Evolutionary conservation across 768 basidiomycete genomes (phyloP).

Genomic region (Pleurotus pulmonarius): DNA sequence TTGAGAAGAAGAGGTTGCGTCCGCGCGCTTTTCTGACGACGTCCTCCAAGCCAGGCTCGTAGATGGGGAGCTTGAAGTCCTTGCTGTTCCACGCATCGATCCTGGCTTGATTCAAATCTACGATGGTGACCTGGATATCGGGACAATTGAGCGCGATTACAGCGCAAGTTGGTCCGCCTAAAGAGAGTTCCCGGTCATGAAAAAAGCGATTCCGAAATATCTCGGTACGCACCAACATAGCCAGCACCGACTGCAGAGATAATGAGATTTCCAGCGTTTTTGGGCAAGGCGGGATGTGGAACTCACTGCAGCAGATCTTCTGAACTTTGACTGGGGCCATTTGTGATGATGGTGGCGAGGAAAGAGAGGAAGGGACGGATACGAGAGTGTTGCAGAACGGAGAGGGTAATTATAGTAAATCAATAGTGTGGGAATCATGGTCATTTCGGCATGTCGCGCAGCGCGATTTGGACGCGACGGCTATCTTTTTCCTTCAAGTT

Average conservation of each 20-base stretch:
- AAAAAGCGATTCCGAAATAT: conserved; percentile 4
- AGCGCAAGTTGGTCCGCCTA: conserved; percentile 93
- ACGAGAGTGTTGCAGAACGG: background rate
- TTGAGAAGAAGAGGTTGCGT: conserved; percentile 95
- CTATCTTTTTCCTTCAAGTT: background rate
- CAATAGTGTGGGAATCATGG: conserved; percentile 4
- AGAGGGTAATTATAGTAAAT: conserved; percentile 2
- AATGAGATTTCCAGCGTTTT: background rate
- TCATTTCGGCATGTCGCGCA: conserved; percentile 7
- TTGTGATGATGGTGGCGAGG: conserved; percentile 12
- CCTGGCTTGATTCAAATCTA: conserved; percentile 92
- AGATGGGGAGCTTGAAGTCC: conserved; percentile 87
- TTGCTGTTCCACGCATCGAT: conserved; percentile 96
- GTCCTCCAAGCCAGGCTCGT: conserved; percentile 93
- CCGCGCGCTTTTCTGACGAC: conserved; percentile 87
- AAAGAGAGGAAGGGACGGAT: background rate
- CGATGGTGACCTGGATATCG: conserved; percentile 92
- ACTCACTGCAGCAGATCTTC: conserved; percentile 77
- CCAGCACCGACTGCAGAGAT: conserved; percentile 70
- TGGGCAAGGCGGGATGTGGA: background rate
- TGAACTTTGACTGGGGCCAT: conserved; percentile 35
- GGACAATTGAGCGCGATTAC: conserved; percentile 94
- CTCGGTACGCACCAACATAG: conserved; percentile 73
- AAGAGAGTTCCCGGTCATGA: conserved; percentile 11
- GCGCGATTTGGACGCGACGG: conserved; percentile 2